Evolutionary conservation across 495 filamentous ascomycete genomes (phyloP), one percentile per base, ranked within the genome.

Genomic region (Talaromyces nanjingensis): DNA sequence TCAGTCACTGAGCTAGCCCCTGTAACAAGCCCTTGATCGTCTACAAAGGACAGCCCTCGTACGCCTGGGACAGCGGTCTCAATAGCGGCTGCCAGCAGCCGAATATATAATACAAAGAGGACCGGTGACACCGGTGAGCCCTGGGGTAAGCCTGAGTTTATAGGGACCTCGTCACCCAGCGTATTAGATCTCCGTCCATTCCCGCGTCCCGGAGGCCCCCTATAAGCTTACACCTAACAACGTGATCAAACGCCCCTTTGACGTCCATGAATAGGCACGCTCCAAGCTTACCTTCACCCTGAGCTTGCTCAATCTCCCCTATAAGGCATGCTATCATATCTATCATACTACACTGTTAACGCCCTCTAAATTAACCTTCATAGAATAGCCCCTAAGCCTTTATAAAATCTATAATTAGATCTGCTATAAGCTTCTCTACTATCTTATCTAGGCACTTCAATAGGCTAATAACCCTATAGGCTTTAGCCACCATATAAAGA

Each of bases 81-180:
- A 9, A 60, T 29, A 14, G 39, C 33, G 5, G 1, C 20, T 56
- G 58, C 42, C n/a, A 58, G 55, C 22, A 47, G 18, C 37, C 57
- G 47, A 5, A 68, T 63, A 31, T 69, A 61, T 1, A 66, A 53
- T 14, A 65, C 54, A 14, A 67, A 67, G 6, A 67, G 37, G 31
- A 64, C 65, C 4, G 55, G 65, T 6, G 63, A 67, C 16, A 65
- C 61, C 25, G 63, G 65, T 16, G 65, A 67, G 20, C 55, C 63
- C 55, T 67, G 63, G 11, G 63, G 65, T 25, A 66, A 27, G 37
- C 64, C 54, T 1, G 37, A 24, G 22, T 24, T 24, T 24, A 24
- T 24, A 24, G 22, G 22, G 22, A 2, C 22, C 2, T 55, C 53
- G 8, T 3, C 60, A 62, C 60, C 42, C 60, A 62, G 20, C 31